Base-by-base conservation (phyloP, 2,329 filamentous ascomycete species). In the Fusarium papillatum region DNA sequence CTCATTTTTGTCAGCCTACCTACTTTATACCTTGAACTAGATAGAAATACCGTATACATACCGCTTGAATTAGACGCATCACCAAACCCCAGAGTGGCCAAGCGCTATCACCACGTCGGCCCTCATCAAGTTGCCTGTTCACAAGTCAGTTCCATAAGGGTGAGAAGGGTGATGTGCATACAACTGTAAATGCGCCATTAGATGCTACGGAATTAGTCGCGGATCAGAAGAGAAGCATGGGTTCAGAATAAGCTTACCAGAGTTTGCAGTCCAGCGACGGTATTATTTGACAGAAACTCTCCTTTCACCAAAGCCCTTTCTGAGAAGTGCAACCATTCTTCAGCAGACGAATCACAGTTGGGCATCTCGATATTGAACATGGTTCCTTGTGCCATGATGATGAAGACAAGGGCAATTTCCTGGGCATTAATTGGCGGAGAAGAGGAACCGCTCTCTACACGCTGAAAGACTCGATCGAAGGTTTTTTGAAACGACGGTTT, bases 301-400 rank as follows among this genome's bases (percentile, higher is more conserved):
- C 63, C 63, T 19, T 65, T 65, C 22, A 67, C 65, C 31, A 67
- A 53, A 3, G 65, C 55, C 17, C 65, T 50, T 31, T 67, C 65
- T 9, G 65, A 67, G 10, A 67, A 43, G 7, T 41, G 55, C 26
- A 67, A 31, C 65, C 65, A 67, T 19, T 67, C 65, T 41, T 67
- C 31, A 26, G 65, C 65, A 67, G 65, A 67, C 1, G 65, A 67
- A 39, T 67, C 65, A 22, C 55, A 67, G 19, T 62, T 67, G 11
- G 65, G 65, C 65, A 67, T 67, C 53, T 67, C 65, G 5, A 67
- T 67, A 10, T 67, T 67, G n/a, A 67, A 67, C 65, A 67, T 67
- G 24, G 65, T 67, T 16, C 65, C 65, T 24, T 67, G 65, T 7
- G 65, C 65, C 65, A 67, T 67, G 22, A 67, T 67, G 17, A 67